Evolutionary conservation across 495 filamentous ascomycete genomes (phyloP).

Genomic region (Lepraria neglecta): DNA sequence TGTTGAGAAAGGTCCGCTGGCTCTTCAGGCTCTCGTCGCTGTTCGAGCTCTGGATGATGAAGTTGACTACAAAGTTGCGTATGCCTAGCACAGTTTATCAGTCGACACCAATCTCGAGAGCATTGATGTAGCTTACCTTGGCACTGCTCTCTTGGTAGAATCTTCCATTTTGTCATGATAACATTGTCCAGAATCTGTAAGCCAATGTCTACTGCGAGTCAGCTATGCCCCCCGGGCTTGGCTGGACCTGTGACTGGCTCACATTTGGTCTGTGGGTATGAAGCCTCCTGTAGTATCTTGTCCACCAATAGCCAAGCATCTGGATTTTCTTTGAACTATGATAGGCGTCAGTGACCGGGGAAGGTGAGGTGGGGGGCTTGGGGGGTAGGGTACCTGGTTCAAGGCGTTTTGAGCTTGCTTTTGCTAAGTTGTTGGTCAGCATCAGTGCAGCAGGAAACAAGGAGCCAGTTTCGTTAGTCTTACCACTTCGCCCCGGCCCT

Average conservation of each 20-base stretch:
- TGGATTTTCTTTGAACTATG: slow-evolving; percentile 94
- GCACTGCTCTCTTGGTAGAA: slow-evolving; percentile 89
- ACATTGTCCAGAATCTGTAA: slow-evolving; percentile 96
- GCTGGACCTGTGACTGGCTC: slow-evolving; percentile 32
- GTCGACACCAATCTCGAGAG: slow-evolving; percentile 11
- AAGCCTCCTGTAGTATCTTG: slow-evolving; percentile 83
- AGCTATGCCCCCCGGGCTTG: slow-evolving; percentile 35
- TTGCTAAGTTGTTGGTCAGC: slow-evolving; percentile 57
- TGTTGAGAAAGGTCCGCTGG: slow-evolving; percentile 87
- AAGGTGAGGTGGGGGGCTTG: neutral
- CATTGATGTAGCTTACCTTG: slow-evolving; percentile 53
- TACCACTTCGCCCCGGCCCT: slow-evolving; percentile 88
- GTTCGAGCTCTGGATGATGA: slow-evolving; percentile 87
- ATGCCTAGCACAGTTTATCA: slow-evolving; percentile 56
- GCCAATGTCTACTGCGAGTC: slow-evolving; percentile 65
- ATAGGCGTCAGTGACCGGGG: slow-evolving; percentile 29
- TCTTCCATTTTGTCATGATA: slow-evolving; percentile 98
- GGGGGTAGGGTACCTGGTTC: slow-evolving; percentile 74
- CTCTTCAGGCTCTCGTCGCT: slow-evolving; percentile 76
- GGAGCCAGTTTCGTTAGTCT: slow-evolving; percentile 28
- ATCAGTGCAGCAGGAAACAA: slow-evolving; percentile 5
- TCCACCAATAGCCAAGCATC: slow-evolving; percentile 97
- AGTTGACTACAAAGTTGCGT: slow-evolving; percentile 96
- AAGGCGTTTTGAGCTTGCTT: slow-evolving; percentile 90
- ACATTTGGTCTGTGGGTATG: slow-evolving; percentile 96